Evolutionary conservation across 371 early-diverging fungal genomes (phyloP), one percentile per base, ranked within the genome.

Genomic region (Haplosporangium sp.): DNA sequence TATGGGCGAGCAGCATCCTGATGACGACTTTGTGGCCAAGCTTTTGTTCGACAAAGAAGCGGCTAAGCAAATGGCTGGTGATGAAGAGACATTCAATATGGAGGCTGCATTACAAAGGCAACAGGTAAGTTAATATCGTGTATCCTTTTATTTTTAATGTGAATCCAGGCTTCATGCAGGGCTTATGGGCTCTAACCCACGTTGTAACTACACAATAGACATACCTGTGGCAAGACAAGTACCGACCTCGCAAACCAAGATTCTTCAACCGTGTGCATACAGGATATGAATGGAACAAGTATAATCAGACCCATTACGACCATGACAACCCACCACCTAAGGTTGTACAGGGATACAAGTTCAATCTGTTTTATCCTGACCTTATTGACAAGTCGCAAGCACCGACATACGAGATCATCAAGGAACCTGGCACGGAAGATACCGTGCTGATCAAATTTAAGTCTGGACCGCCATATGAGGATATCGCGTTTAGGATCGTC

Each of bases 281-380:
- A 1, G 98, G 98, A 42, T 96, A 93, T 75, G 98, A 98, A 82
- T 99, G 99, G 99, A 98, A 96, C 89, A 96, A 97, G 86, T 99
- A 98, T 83, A 99, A 99, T 70, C 96, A 95, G 72, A 96, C 96
- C 0, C 98, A 99, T 75, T 99, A 98, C 83, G 96, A 96, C 72
- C 82, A 87, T 51, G 98, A 98, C 77, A 98, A 99, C 62, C 98
- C 98, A 11, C 99, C 99, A 57, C 98, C 98, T 12, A 97, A 96
- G 85, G 94, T 95, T 36, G 96, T 97, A 3, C 96, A 97, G 83
- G 98, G 98, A 1, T 98, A 98, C 89, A 96, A 96, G 84, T 86
- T 94, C 73, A 97, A 97, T 82, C 89, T 98, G 45, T 99, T 97
- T 82, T 99, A 97, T 81, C 99, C 99, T 7, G 98, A 98, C 77